Evolutionary conservation across 257 asterid genomes (phyloP).

Genomic region (Solanum sejunctum): DNA sequence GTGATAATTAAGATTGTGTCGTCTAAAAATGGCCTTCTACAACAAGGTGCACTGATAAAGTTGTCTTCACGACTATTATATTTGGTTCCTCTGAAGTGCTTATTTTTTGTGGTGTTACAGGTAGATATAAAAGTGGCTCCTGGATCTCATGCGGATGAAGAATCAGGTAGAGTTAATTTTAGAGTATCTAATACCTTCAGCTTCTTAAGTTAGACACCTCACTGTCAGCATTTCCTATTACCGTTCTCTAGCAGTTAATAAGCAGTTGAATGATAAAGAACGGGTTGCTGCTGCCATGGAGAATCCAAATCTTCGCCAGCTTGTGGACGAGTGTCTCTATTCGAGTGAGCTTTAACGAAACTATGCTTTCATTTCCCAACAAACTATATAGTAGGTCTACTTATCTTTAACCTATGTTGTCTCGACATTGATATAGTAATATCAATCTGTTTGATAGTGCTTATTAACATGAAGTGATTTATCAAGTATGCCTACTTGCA

Average conservation of each 20-base stretch:
- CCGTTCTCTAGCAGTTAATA: slow-evolving; percentile 45
- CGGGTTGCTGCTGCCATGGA: slow-evolving; percentile 91
- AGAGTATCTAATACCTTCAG: neutral
- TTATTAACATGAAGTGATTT: neutral
- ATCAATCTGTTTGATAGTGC: neutral
- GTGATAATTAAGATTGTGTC: neutral
- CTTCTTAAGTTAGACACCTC: neutral
- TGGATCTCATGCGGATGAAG: slow-evolving; percentile 94
- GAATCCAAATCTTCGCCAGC: slow-evolving; percentile 91
- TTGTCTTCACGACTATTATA: neutral
- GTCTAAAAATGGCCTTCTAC: neutral
- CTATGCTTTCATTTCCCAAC: neutral
- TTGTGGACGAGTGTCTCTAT: slow-evolving; percentile 79
- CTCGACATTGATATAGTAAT: neutral
- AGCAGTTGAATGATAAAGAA: slow-evolving; percentile 89
- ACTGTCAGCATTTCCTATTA: neutral
- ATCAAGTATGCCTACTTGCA: neutral
- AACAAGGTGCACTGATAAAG: neutral
- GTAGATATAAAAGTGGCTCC: slow-evolving; percentile 91
- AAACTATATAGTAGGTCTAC: slow-evolving; percentile 18
- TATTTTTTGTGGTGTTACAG: slow-evolving; percentile 27
- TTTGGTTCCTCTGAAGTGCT: neutral
- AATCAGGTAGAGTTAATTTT: slow-evolving; percentile 42
- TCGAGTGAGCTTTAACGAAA: slow-evolving; percentile 59
- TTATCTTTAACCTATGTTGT: neutral